Evolutionary conservation across 805 yeast species (phyloP).

Genomic region (Brettanomyces naardenensis): DNA sequence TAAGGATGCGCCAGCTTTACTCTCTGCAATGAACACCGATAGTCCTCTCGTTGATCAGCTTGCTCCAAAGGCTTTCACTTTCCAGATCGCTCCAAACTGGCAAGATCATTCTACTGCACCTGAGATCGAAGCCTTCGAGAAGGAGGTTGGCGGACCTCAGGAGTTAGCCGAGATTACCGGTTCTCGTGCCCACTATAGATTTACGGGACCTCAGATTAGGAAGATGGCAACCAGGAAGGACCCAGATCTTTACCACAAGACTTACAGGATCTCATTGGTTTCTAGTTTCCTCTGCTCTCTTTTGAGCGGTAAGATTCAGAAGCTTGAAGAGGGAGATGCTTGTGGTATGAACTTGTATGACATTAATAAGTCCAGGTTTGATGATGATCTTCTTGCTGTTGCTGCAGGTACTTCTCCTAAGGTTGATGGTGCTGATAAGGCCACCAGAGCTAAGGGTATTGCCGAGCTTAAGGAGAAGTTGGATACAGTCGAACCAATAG

Average conservation of each 20-base stretch:
- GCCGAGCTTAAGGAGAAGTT: slow-evolving; percentile 40
- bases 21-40: slow-evolving; percentile 29
- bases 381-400: slow-evolving; percentile 45
- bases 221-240: slow-evolving; percentile 50
- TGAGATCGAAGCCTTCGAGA: slow-evolving; percentile 58
- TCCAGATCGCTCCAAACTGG: slow-evolving; percentile 79
- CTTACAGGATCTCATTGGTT: slow-evolving; percentile 62
- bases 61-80: slow-evolving; percentile 45
- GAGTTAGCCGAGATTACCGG: slow-evolving; percentile 66
- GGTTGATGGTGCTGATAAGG: slow-evolving; percentile 29
- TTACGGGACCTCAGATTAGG: slow-evolving; percentile 88
- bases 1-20: slow-evolving; percentile 30
- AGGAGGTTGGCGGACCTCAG: slow-evolving; percentile 50
- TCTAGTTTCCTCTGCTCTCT: slow-evolving; percentile 73
- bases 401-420: slow-evolving; percentile 44
- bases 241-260: slow-evolving; percentile 44
- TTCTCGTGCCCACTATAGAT: slow-evolving; percentile 80
- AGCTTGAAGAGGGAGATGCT: slow-evolving; percentile 77
- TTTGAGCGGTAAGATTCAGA: slow-evolving; percentile 53
- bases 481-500: slow-evolving; percentile 44
- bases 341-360: slow-evolving; percentile 92
- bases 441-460: slow-evolving; percentile 24
- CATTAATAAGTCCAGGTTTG: slow-evolving; percentile 46
- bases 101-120: slow-evolving; percentile 83
- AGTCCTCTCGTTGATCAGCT: slow-evolving; percentile 39